Evolutionary conservation across 1,284 basidiomycete species (phyloP), one percentile per base, ranked within the genome.

Genomic region (Apiotrichum gracile): DNA sequence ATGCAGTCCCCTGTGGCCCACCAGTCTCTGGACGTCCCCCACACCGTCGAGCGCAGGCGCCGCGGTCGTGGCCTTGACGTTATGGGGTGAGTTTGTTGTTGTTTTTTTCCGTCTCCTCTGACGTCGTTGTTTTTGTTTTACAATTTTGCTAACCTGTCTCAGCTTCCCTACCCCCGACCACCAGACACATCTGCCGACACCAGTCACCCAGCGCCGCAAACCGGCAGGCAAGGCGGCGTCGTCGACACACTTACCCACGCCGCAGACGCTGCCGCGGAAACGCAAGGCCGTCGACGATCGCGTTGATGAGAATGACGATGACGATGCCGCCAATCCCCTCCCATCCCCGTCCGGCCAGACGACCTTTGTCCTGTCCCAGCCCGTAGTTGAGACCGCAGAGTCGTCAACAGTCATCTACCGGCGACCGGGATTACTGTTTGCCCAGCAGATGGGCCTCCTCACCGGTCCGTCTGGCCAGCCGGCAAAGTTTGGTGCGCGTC

Each of bases 241-340:
- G 12, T 33, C 48, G 26, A 21, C 46, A 10, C 47, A 54, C 34
- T 77, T 78, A 2, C 83, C 84, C 16, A 70, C 74, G 5, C 77
- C 78, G 77, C 83, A 85, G 17, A 79, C 78, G 10, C 79, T 70
- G 9, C 82, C 82, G 17, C 77, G 66, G 17, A 61, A 64, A 46
- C 62, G 62, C 13, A 39, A 48, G 16, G 27, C 43, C 13, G 31
- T 47, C 48, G 5, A 42, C 12, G 17, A 26, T 13, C 26, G 46
- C 25, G 26, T 27, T 7, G 25, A 24, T 22, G 24, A 35, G n/a
- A 27, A 44, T 19, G 38, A 33, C 26, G 29, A 33, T 22, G 22
- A 37, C 17, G 26, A 12, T 13, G 29, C 26, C 17, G 38, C 49
- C 7, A 8, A 31, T 10, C 53, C 54, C 16, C 59, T 52, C 16